A percentile compares a stretch with the other conserved stretches of the same genome.
Conservation (phyloP, 1,139 yeast genomes). For the Pichia sp. region DNA sequence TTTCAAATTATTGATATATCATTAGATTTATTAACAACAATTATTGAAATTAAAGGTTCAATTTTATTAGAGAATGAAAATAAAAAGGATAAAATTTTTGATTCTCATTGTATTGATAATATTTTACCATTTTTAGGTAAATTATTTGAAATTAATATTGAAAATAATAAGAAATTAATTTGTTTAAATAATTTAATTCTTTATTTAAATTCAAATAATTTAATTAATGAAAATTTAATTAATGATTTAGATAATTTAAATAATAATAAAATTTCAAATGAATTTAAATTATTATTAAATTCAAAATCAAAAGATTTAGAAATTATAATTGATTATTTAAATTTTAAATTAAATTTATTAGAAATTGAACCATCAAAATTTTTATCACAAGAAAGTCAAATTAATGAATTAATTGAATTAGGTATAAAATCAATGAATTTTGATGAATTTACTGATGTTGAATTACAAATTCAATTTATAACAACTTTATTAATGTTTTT, state of each 20-base stretch:
- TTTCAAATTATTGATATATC: conserved; percentile 62
- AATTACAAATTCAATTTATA: conserved; percentile 16
- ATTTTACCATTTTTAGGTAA: conserved; percentile 31
- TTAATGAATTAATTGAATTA: conserved; percentile 9
- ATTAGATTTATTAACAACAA: conserved; percentile 68
- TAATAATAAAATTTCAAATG: conserved; percentile 5
- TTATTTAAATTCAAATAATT: conserved; percentile 35
- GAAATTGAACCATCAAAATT: conserved; percentile 9
- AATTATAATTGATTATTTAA: conserved; percentile 20
- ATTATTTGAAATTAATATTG: conserved; percentile 24
- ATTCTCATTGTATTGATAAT: conserved; percentile 12
- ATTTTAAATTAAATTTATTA: conserved; percentile 16
- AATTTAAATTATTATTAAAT: conserved; percentile 1
- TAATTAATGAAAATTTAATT: conserved; percentile 10
- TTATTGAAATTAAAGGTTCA: conserved; percentile 51
- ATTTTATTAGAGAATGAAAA: conserved; percentile 12
- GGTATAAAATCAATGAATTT: conserved; percentile 4
- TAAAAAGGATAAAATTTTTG: conserved; percentile 12
- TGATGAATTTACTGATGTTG: conserved; percentile 9
- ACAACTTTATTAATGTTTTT: conserved; percentile 40
- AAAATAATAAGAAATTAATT: conserved; percentile 47
- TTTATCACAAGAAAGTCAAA: conserved; percentile 1
- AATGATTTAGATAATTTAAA: conserved; percentile 13
- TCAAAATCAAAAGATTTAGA: conserved; percentile 7
- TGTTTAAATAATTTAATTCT: conserved; percentile 67